Conservation (phyloP, 2,329 filamentous ascomycete genomes). For the Nigrospora osmanthi region DNA sequence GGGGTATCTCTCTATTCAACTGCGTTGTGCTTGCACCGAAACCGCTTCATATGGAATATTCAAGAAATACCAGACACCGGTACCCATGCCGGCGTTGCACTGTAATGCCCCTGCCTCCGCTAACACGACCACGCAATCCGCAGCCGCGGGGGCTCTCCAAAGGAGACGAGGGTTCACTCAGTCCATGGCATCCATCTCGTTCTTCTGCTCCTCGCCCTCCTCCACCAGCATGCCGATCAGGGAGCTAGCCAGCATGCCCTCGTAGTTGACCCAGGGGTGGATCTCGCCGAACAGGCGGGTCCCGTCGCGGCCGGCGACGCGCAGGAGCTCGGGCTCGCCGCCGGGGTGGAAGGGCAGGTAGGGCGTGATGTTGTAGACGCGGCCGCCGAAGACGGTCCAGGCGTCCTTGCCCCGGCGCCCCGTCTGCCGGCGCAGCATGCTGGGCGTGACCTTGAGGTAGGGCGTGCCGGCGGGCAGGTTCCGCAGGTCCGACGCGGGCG, state of each 20-base stretch:
- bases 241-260: constrained; percentile 59
- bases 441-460: constrained; percentile 71
- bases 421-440: constrained; percentile 68
- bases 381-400: constrained; percentile 84
- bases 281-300: constrained; percentile 58
- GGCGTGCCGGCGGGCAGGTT: constrained; percentile 43
- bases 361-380: constrained; percentile 89
- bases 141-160: no score
- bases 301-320: constrained; percentile 53
- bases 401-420: constrained; percentile 79
- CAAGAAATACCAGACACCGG: no score
- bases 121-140: no score
- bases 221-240: constrained; percentile 56
- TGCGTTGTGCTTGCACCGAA: no score
- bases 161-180: not conserved
- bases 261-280: constrained; percentile 67
- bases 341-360: constrained; percentile 90
- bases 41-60: no score
- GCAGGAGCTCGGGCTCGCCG: constrained; percentile 65
- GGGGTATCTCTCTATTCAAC: no score
- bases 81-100: no score
- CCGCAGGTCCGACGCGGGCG: constrained; percentile 59
- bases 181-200: constrained; percentile 48
- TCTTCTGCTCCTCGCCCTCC: constrained; percentile 43
- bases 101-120: no score